Percentiles rank a stretch among this genome's conserved stretches.
Conservation (phyloP, 352 stramenopile genomes). For the Paralagenidium karlingii region DNA sequence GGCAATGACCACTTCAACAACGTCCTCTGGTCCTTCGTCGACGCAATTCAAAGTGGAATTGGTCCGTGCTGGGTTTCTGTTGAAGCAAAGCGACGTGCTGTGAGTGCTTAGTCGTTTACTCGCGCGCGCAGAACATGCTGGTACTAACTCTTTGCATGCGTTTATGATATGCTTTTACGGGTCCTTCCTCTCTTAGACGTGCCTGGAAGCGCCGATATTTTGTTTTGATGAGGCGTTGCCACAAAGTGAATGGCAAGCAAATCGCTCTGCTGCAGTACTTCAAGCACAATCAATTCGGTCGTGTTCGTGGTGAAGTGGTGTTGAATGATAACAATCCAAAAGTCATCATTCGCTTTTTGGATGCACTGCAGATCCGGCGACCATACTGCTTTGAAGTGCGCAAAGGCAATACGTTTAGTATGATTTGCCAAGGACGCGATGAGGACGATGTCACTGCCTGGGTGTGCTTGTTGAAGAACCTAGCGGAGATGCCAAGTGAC, state of each 20-base stretch:
- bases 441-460: constrained; percentile 80
- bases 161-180: too few species aligned
- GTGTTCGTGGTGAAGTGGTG: background rate
- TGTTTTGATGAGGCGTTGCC: constrained; percentile 24
- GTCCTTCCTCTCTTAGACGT: too few species aligned
- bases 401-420: constrained; percentile 47
- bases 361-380: constrained; percentile 64
- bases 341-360: constrained; percentile 44
- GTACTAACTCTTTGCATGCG: too few species aligned
- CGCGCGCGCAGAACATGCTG: too few species aligned
- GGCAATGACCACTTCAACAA: too few species aligned
- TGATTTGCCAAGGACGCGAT: constrained; percentile 65
- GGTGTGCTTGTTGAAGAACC: too few species aligned
- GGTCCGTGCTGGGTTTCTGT: too few species aligned
- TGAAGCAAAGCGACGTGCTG: too few species aligned
- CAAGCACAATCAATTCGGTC: constrained; percentile 14
- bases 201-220: constrained; percentile 68
- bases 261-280: constrained; percentile 23
- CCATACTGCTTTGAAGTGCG: constrained; percentile 78
- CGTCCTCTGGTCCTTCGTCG: too few species aligned
- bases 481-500: too few species aligned
- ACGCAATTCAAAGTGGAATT: too few species aligned
- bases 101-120: too few species aligned
- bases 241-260: background rate
- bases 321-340: background rate